phyloP scores from a whole-genome alignment of 345 rosid species.

The Turnera subulata region DNA sequence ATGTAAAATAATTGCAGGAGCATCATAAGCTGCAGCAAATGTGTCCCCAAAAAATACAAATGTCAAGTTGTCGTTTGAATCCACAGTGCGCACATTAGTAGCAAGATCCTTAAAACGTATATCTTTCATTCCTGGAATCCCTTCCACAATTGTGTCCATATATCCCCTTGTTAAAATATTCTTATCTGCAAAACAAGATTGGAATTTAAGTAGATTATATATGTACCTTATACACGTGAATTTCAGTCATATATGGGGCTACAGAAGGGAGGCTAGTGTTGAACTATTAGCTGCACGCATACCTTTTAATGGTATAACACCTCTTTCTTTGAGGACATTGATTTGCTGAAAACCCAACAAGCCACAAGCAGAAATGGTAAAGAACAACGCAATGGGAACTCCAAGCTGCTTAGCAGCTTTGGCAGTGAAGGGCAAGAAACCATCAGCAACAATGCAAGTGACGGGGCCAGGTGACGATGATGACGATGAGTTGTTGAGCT shows the following conservation, averaged over 20 bases:
- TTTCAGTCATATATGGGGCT: not conserved
- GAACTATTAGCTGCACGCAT: not conserved
- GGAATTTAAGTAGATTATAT: not conserved
- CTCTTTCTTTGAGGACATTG: not conserved
- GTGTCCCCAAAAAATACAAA: not conserved
- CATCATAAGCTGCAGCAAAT: not conserved
- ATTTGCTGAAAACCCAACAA: not conserved
- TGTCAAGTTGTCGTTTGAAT: not conserved
- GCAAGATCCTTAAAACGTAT: not conserved
- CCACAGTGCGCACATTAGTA: not conserved
- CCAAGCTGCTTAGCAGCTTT: not conserved
- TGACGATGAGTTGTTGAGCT: not conserved
- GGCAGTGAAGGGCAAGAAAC: not conserved
- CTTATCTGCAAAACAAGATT: not conserved
- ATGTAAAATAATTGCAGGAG: not conserved
- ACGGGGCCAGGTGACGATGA: not conserved
- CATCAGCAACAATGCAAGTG: not conserved
- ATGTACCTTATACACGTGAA: no score
- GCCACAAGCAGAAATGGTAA: not conserved
- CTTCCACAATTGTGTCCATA: not conserved
- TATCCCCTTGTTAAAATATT: no score
- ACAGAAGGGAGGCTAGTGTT: not conserved
- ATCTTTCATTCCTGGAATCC: constrained; percentile 3
- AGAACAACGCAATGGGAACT: not conserved
- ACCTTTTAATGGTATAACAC: not conserved